Conservation (phyloP, 352 stramenopile genomes). For the Thraustochytrium striatum region DNA sequence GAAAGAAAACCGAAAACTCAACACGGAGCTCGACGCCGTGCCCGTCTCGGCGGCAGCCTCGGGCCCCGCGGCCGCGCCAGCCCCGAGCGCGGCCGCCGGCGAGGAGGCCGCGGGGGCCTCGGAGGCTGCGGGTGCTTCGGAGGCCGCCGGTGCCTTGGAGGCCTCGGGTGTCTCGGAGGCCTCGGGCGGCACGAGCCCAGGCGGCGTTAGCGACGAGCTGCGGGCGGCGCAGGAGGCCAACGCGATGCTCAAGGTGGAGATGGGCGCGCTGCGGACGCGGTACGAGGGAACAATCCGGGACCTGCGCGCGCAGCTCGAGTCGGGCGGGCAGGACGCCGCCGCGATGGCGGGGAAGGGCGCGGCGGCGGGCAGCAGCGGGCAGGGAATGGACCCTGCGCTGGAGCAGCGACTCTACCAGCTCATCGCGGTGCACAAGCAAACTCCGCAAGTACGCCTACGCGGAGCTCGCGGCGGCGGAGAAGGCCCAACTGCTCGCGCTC, state of each 20-base stretch:
- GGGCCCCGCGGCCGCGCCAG: neutral
- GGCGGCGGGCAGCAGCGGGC: neutral
- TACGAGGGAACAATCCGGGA: no score
- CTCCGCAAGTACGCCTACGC: constrained; percentile 80
- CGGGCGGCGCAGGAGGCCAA: neutral
- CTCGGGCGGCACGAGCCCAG: no score
- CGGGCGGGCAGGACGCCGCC: neutral
- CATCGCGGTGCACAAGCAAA: constrained; percentile 76
- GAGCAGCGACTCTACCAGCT: constrained; percentile 83
- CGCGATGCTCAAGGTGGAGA: no score
- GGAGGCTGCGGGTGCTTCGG: neutral
- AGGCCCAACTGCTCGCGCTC: constrained; percentile 77
- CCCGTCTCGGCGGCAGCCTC: neutral
- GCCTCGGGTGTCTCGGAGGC: no score
- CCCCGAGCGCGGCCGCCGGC: neutral
- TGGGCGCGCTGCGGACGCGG: no score
- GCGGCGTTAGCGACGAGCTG: no score
- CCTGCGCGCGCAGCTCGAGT: no score
- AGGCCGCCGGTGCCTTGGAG: no score
- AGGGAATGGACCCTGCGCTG: constrained; percentile 57
- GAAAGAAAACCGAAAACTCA: constrained; percentile 50
- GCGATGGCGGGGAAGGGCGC: neutral
- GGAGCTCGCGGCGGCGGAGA: constrained; percentile 75
- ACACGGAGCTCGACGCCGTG: constrained; percentile 31
- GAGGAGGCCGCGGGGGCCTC: neutral